Conservation (phyloP, 2,329 filamentous ascomycete species). For the Neofusicoccum laricinum region DNA sequence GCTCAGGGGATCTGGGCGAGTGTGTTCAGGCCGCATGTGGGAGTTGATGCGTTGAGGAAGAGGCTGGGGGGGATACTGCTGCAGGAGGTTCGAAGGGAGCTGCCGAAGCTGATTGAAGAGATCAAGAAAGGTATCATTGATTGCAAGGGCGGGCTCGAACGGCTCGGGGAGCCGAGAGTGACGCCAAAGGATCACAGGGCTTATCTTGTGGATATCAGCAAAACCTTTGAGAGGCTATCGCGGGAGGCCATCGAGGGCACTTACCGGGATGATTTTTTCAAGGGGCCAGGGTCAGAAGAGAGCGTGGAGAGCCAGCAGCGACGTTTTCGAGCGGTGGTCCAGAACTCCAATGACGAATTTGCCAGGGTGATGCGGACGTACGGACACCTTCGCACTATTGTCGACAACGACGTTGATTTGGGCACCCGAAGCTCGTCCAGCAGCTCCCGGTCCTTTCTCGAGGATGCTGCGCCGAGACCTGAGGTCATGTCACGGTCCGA, state of each 20-base stretch:
- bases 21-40: conserved; percentile 34
- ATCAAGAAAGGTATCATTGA: conserved; percentile 46
- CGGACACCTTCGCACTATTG: conserved; percentile 40
- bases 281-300: neutral
- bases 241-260: conserved; percentile 48
- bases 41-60: conserved; percentile 47
- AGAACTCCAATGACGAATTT: conserved; percentile 49
- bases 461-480: conserved; percentile 4
- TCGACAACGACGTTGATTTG: conserved; percentile 16
- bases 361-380: conserved; percentile 36
- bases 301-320: conserved; percentile 22
- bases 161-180: conserved; percentile 48
- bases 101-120: conserved; percentile 27
- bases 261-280: conserved; percentile 18
- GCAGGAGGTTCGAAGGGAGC: conserved; percentile 25
- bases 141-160: conserved; percentile 33
- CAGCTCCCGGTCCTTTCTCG: neutral
- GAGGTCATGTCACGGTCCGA: conserved; percentile 32
- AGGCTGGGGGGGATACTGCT: conserved; percentile 45
- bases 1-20: conserved; percentile 26
- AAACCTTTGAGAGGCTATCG: conserved; percentile 44
- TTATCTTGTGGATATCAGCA: conserved; percentile 46
- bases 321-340: conserved; percentile 52
- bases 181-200: conserved; percentile 47
- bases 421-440: neutral